A percentile compares a stretch with the other conserved stretches of the same genome.
phyloP scores from a whole-genome alignment of 2,329 filamentous ascomycete species.

The Apiospora rasikravindrae region DNA sequence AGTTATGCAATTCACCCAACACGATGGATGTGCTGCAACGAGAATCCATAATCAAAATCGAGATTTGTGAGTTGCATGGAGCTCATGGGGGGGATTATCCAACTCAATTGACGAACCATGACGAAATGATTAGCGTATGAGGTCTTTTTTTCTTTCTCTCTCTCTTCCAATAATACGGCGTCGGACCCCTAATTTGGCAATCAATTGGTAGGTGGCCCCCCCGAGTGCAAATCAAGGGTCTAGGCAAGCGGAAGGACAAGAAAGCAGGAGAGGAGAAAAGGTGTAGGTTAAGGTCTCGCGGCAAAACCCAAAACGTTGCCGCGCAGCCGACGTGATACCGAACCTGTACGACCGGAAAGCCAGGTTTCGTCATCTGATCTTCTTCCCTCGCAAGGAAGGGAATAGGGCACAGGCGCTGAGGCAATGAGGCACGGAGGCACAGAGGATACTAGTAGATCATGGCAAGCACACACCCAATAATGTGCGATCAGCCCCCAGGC shows the following conservation, averaged over 20 bases:
- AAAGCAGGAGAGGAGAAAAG: not conserved
- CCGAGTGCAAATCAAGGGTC: not conserved
- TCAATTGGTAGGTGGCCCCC: not conserved
- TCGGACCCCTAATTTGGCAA: not conserved
- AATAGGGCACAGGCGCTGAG: not conserved
- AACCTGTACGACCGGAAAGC: not conserved
- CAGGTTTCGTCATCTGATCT: slow-evolving; percentile 2
- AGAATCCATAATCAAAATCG: not conserved
- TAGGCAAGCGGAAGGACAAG: not conserved
- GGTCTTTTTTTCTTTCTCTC: not conserved
- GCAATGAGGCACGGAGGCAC: no score
- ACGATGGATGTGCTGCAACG: not conserved
- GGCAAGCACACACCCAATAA: not conserved
- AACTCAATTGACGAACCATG: not conserved
- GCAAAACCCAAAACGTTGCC: slow-evolving; percentile 9
- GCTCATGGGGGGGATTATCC: not conserved
- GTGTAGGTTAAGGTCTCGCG: slow-evolving; percentile 14
- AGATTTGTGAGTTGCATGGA: not conserved
- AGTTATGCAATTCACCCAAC: not conserved
- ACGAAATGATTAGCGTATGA: not conserved
- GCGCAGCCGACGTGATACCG: slow-evolving; percentile 3
- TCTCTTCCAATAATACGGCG: not conserved
- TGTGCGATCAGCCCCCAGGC: not conserved
- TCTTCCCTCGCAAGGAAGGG: no score
- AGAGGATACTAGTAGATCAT: not conserved